A percentile compares a stretch with the other conserved stretches of the same genome.
Conservation (phyloP, 306 rosid genomes). For the Dalbergia cochinchinensis region DNA sequence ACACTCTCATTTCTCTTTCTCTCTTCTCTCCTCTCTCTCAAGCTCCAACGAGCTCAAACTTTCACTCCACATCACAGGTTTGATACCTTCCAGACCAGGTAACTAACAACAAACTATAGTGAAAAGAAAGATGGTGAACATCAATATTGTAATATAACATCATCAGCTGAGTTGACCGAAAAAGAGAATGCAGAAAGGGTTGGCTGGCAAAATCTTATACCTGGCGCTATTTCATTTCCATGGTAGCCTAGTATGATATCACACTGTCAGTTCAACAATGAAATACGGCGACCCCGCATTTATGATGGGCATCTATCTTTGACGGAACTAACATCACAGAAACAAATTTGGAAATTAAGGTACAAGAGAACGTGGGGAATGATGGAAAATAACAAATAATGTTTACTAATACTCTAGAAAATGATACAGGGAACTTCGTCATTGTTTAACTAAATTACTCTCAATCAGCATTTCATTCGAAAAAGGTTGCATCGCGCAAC, state of each 20-base stretch:
- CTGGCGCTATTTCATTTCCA: background rate
- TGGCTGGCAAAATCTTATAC: background rate
- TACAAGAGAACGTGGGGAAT: slow-evolving; percentile 18
- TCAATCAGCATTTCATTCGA: slow-evolving; percentile 3
- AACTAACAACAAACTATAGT: too few species aligned
- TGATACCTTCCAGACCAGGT: too few species aligned
- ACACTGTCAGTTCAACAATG: too few species aligned
- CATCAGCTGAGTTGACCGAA: background rate
- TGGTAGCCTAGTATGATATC: background rate
- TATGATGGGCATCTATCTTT: background rate
- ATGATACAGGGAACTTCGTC: slow-evolving; percentile 39
- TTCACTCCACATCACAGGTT: too few species aligned
- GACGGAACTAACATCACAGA: slow-evolving; percentile 8
- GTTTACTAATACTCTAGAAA: slow-evolving; percentile 28
- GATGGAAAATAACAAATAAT: background rate
- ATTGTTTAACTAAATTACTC: background rate
- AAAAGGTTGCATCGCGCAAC: background rate
- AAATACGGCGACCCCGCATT: background rate
- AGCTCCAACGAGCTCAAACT: too few species aligned
- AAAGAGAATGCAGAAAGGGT: background rate
- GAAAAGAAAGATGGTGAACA: too few species aligned
- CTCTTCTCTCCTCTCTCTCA: too few species aligned
- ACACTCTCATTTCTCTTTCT: too few species aligned
- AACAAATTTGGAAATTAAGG: slow-evolving; percentile 13
- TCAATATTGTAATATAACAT: background rate